Conservation (phyloP, 2,329 filamentous ascomycete genomes). For the Sporothrix globosa region DNA sequence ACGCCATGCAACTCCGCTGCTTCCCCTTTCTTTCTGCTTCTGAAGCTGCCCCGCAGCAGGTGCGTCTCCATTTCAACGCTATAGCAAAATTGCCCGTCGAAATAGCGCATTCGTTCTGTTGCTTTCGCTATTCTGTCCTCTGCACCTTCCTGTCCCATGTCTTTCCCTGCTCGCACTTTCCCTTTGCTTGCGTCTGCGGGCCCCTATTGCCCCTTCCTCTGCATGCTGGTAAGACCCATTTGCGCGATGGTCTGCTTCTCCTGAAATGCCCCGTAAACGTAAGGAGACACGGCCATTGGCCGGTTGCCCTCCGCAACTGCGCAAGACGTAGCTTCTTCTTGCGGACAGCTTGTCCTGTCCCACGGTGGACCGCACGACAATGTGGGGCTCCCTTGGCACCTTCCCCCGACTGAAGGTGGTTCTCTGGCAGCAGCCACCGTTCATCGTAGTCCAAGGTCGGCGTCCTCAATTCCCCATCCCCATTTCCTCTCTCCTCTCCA, state of each 20-base stretch:
- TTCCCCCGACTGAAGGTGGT: conserved; percentile 10
- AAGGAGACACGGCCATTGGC: conserved; percentile 19
- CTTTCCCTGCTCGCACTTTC: not conserved
- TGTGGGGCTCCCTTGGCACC: conserved; percentile 29
- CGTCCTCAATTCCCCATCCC: conserved; percentile 26
- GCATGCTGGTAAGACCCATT: conserved; percentile 4
- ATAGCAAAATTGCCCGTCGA: not conserved
- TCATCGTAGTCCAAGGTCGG: not conserved
- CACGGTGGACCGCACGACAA: not conserved
- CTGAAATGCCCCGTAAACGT: not conserved
- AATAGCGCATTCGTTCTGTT: conserved; percentile 13
- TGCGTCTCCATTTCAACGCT: not conserved
- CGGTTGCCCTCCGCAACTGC: conserved; percentile 27
- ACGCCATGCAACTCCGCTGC: conserved; percentile 16
- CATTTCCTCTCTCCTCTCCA: conserved; percentile 20
- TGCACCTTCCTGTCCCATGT: conserved; percentile 14
- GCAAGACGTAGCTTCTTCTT: conserved; percentile 20
- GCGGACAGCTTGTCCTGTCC: conserved; percentile 32
- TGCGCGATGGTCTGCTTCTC: not conserved
- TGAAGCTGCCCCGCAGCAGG: conserved; percentile 23
- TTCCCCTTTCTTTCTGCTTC: conserved; percentile 18
- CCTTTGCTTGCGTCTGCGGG: not conserved
- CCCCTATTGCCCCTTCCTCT: not conserved
- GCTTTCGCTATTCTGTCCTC: not conserved
- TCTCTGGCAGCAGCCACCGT: conserved; percentile 13